phyloP scores from a whole-genome alignment of 192 early-diverging fungal genomes.

The Neocallimastix lanati region DNA sequence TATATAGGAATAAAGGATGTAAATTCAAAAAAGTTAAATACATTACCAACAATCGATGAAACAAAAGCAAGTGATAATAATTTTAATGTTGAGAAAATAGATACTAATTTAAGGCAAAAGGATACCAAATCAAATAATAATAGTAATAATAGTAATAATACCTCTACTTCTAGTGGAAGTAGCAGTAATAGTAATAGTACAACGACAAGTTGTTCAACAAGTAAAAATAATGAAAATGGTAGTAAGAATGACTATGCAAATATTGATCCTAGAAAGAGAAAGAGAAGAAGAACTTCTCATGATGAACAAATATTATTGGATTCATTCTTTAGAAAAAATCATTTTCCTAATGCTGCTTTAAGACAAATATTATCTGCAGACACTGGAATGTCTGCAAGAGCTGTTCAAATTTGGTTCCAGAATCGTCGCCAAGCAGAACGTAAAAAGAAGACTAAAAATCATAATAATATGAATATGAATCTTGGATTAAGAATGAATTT shows the following conservation, averaged over 20 bases:
- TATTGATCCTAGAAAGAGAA: not conserved
- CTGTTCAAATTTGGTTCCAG: slow-evolving; percentile 73
- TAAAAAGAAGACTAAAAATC: not conserved
- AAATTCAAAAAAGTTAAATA: not conserved
- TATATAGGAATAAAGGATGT: too few species aligned
- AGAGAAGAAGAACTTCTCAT: not conserved
- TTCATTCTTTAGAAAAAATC: slow-evolving; percentile 30
- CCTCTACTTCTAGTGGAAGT: not conserved
- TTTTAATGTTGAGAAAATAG: too few species aligned
- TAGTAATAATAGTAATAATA: not conserved
- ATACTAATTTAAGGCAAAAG: too few species aligned
- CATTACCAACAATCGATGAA: not conserved
- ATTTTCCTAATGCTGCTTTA: slow-evolving; percentile 43
- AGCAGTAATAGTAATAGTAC: not conserved
- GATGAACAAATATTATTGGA: not conserved
- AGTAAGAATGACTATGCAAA: not conserved
- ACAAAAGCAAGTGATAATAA: not conserved
- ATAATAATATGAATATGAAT: not conserved
- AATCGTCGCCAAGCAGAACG: slow-evolving; percentile 26
- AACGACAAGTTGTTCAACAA: not conserved
- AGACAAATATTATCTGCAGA: slow-evolving; percentile 43
- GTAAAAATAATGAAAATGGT: not conserved
- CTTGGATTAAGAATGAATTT: not conserved
- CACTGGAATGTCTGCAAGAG: slow-evolving; percentile 48
- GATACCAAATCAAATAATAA: not conserved